Percentiles rank a stretch among this genome's conserved stretches.
Conservation (phyloP, 768 basidiomycete species). For the Tylopilus plumbeoviolaceoides region DNA sequence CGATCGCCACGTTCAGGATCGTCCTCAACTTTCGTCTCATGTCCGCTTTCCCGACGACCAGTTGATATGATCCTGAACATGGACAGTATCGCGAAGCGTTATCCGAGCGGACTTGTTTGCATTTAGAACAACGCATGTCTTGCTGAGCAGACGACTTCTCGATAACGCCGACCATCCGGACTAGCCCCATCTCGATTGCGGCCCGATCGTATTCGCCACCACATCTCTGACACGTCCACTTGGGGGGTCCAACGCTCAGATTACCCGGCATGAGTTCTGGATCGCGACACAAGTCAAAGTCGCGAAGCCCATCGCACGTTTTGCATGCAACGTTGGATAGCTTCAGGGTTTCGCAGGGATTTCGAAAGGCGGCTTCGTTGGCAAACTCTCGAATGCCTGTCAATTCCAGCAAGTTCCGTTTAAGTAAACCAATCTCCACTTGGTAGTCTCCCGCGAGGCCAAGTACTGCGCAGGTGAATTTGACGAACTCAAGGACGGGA, state of each 20-base stretch:
- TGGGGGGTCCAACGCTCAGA: slow-evolving; percentile 42
- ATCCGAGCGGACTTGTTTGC: slow-evolving; percentile 87
- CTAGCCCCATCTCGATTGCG: slow-evolving; percentile 81
- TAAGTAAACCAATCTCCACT: slow-evolving; percentile 84
- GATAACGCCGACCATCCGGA: slow-evolving; percentile 67
- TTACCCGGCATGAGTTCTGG: slow-evolving; percentile 68
- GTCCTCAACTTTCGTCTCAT: slow-evolving; percentile 69
- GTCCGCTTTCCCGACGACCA: slow-evolving; percentile 71
- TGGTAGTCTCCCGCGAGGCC: slow-evolving; percentile 74
- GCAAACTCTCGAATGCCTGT: slow-evolving; percentile 86
- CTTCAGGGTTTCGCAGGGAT: slow-evolving; percentile 87
- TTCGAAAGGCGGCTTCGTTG: slow-evolving; percentile 77
- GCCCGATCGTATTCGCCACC: slow-evolving; percentile 85
- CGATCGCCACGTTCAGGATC: slow-evolving; percentile 76
- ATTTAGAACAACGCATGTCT: slow-evolving; percentile 85
- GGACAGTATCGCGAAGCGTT: slow-evolving; percentile 81
- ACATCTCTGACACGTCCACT: slow-evolving; percentile 71
- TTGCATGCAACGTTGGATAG: slow-evolving; percentile 85
- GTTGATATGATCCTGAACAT: slow-evolving; percentile 82
- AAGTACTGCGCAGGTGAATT: slow-evolving; percentile 80
- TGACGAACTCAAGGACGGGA: slow-evolving; percentile 85
- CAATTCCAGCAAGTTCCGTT: slow-evolving; percentile 85
- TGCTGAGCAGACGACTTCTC: slow-evolving; percentile 81
- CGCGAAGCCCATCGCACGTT: slow-evolving; percentile 78
- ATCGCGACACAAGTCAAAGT: slow-evolving; percentile 96